Evolutionary conservation across 495 filamentous ascomycete genomes (phyloP).

Genomic region (Penicillium antarcticum): DNA sequence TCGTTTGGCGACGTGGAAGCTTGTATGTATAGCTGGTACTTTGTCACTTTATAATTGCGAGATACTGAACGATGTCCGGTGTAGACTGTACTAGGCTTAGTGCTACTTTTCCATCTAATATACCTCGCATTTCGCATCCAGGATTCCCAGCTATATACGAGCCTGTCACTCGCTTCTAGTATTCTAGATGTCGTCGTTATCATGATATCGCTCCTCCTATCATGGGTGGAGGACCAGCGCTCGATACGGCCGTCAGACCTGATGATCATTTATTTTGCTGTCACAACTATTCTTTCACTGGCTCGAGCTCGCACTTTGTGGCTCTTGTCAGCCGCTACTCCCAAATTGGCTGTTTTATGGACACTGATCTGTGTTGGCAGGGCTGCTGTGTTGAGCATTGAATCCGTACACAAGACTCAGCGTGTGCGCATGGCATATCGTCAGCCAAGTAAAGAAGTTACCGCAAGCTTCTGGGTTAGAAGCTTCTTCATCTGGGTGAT

Average conservation of each 20-base stretch:
- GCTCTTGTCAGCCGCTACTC: conserved; percentile 5
- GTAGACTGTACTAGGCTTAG: conserved; percentile 1
- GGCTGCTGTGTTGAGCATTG: conserved; percentile 11
- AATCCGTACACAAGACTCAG: conserved; percentile 23
- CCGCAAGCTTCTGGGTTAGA: conserved; percentile 25
- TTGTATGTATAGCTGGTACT: conserved; percentile 11
- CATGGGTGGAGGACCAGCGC: conserved; percentile 33
- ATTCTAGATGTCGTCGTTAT: conserved; percentile 13
- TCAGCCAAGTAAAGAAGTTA: conserved; percentile 20
- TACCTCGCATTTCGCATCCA: conserved; percentile 16
- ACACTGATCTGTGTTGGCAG: conserved; percentile 14
- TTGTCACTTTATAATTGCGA: background rate
- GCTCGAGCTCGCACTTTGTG: conserved; percentile 30
- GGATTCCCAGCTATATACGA: conserved; percentile 10
- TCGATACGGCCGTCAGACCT: conserved; percentile 29
- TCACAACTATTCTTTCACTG: conserved; percentile 15
- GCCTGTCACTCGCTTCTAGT: conserved; percentile 10
- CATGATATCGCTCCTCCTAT: conserved; percentile 13
- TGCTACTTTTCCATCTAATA: conserved; percentile 25
- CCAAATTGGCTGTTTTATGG: conserved; percentile 7
- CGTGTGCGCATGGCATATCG: conserved; percentile 17
- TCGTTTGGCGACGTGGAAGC: conserved; percentile 23
- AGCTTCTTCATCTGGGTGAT: conserved; percentile 34
- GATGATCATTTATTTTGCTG: conserved; percentile 31
- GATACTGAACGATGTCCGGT: background rate